Percentiles rank a stretch among this genome's conserved stretches.
Evolutionary conservation across 129 eudicot genomes (phyloP).

Genomic region (Ambrosia artemisiifolia): DNA sequence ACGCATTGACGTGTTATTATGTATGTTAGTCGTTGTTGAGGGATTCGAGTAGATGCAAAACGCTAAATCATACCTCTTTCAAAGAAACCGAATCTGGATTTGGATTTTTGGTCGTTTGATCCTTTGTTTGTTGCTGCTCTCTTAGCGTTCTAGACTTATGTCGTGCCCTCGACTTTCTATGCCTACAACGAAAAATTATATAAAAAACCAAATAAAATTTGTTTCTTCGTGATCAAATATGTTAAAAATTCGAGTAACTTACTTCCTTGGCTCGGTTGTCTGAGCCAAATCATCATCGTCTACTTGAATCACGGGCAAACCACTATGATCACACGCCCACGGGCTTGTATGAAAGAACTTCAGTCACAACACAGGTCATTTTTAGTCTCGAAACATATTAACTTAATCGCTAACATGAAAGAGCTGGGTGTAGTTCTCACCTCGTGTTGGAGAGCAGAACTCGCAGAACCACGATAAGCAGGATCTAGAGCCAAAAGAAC

Average conservation of each 20-base stretch:
- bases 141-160: conserved; percentile 36
- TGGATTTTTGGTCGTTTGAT: conserved; percentile 24
- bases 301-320: conserved; percentile 48
- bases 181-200: conserved; percentile 20
- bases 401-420: not conserved
- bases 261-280: conserved; percentile 42
- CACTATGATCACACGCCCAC: conserved; percentile 66
- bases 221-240: not conserved
- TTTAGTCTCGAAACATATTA: conserved; percentile 8
- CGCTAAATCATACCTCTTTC: conserved; percentile 34
- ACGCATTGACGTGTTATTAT: not conserved
- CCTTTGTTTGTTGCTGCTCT: conserved; percentile 33
- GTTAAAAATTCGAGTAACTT: conserved; percentile 20
- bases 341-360: conserved; percentile 75
- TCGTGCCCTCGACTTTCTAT: conserved; percentile 46
- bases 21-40: not conserved
- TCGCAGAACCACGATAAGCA: conserved; percentile 51
- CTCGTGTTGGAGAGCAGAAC: conserved; percentile 62
- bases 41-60: not conserved
- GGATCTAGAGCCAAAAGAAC: conserved; percentile 68
- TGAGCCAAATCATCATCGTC: conserved; percentile 44
- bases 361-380: conserved; percentile 7
- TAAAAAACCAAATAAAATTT: not conserved
- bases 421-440: conserved; percentile 25
- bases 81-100: conserved; percentile 23